Conservation (phyloP, 495 filamentous ascomycete species). For the Saxispiralis lemnorum region DNA sequence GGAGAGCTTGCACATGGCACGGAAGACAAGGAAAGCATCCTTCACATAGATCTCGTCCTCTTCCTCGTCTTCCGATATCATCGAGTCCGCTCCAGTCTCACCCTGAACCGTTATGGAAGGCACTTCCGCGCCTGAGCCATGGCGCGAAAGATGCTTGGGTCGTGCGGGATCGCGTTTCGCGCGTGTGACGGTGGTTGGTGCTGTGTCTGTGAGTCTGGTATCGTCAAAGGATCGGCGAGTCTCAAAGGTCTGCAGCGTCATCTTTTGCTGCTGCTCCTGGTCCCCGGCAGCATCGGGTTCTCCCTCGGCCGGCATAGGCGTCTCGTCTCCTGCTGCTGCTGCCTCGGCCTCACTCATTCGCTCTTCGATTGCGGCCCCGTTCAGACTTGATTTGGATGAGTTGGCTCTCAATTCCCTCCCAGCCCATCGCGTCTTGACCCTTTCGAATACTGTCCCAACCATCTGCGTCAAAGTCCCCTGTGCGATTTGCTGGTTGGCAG, state of each 20-base stretch:
- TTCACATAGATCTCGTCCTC: constrained; percentile 93
- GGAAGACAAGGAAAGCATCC: constrained; percentile 91
- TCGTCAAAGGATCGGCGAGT: constrained; percentile 87
- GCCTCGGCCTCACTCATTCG: constrained; percentile 4
- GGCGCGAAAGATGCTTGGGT: constrained; percentile 32
- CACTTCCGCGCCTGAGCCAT: constrained; percentile 31
- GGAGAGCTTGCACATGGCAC: constrained; percentile 92
- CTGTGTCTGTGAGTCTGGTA: constrained; percentile 73
- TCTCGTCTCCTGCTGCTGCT: constrained; percentile 23
- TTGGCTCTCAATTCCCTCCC: constrained; percentile 60
- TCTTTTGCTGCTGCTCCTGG: constrained; percentile 50
- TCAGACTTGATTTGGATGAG: constrained; percentile 27
- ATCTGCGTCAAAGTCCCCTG: constrained; percentile 96
- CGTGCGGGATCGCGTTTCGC: constrained; percentile 31
- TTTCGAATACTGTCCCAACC: constrained; percentile 93
- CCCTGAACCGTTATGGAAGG: constrained; percentile 26
- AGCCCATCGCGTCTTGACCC: constrained; percentile 70
- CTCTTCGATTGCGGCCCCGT: too few species aligned
- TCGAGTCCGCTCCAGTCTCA: constrained; percentile 28
- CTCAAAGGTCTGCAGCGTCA: constrained; percentile 91
- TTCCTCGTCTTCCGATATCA: constrained; percentile 54
- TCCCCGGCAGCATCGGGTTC: constrained; percentile 37
- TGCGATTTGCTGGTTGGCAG: constrained; percentile 84
- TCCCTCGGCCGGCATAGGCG: constrained; percentile 30
- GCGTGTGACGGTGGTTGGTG: constrained; percentile 78